Conservation (phyloP, 1,284 basidiomycete genomes). For the Leucoagaricus sp. region DNA sequence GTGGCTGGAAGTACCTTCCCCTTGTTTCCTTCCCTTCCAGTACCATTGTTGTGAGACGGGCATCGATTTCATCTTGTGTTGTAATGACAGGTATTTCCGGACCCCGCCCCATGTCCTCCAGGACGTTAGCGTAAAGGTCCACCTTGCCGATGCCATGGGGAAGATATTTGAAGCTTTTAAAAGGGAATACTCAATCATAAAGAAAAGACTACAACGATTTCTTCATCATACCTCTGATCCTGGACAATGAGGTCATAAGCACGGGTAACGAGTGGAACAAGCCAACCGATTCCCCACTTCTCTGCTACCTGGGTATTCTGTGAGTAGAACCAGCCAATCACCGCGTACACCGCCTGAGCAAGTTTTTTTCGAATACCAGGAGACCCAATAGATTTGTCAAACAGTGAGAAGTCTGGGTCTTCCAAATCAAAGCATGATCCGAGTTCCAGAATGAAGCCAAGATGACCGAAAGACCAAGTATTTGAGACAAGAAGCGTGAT, state of each 20-base stretch:
- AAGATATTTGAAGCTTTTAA: slow-evolving; percentile 10
- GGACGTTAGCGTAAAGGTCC: not conserved
- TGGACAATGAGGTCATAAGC: slow-evolving; percentile 25
- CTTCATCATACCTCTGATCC: slow-evolving; percentile 17
- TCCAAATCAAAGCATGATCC: slow-evolving; percentile 25
- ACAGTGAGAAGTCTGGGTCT: slow-evolving; percentile 22
- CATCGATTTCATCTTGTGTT: slow-evolving; percentile 2
- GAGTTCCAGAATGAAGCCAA: slow-evolving; percentile 22
- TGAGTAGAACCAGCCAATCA: slow-evolving; percentile 28
- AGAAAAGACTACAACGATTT: not conserved
- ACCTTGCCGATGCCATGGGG: slow-evolving; percentile 7
- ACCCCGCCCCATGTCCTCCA: not conserved
- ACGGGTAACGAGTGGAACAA: slow-evolving; percentile 23
- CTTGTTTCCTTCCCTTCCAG: not conserved
- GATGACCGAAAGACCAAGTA: slow-evolving; percentile 20
- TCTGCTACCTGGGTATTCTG: slow-evolving; percentile 23
- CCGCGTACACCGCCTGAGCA: slow-evolving; percentile 25
- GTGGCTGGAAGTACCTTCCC: not conserved
- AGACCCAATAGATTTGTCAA: not conserved
- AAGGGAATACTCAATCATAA: not conserved
- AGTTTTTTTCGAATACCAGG: slow-evolving; percentile 18
- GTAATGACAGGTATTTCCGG: not conserved
- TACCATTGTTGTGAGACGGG: slow-evolving; percentile 1
- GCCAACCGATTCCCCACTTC: slow-evolving; percentile 27
- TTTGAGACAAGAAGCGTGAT: slow-evolving; percentile 23